Evolutionary conservation across 345 rosid species (phyloP).

Genomic region (Tarenaya hassleriana): DNA sequence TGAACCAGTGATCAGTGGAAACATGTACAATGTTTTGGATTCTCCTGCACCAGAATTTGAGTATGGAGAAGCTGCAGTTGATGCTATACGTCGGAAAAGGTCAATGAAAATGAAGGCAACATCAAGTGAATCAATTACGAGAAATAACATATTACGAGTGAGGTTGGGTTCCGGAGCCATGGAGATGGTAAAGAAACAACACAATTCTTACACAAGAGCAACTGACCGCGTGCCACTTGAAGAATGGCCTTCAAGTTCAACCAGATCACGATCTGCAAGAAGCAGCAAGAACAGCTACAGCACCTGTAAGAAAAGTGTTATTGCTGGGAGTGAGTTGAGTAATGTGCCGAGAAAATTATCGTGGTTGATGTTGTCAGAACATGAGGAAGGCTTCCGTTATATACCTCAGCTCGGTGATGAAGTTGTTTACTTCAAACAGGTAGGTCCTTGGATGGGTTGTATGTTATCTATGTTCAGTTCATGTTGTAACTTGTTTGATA

Average conservation of each 20-base stretch:
- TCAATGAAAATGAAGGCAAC: constrained; percentile 54
- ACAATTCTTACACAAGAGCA: constrained; percentile 28
- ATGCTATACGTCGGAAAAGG: constrained; percentile 57
- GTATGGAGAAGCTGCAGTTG: constrained; percentile 36
- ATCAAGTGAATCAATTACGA: constrained; percentile 33
- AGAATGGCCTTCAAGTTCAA: constrained; percentile 65
- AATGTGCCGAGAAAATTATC: constrained; percentile 43
- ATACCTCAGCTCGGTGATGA: constrained; percentile 91
- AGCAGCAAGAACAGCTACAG: constrained; percentile 31
- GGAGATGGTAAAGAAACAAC: constrained; percentile 36
- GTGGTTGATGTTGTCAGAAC: constrained; percentile 82
- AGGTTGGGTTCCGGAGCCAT: constrained; percentile 36
- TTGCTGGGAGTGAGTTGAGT: constrained; percentile 33
- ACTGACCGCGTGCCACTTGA: constrained; percentile 35
- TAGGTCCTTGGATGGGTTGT: constrained; percentile 21
- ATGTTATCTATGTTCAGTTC: constrained; percentile 5
- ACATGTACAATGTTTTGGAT: constrained; percentile 20
- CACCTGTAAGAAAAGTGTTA: constrained; percentile 25
- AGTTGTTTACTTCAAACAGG: constrained; percentile 90
- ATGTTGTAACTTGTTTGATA: constrained; percentile 12
- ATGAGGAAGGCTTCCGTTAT: constrained; percentile 83
- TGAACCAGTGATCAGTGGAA: constrained; percentile 30
- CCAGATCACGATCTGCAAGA: constrained; percentile 51
- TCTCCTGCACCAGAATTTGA: constrained; percentile 29
- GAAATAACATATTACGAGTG: constrained; percentile 25